phyloP scores from a whole-genome alignment of 495 filamentous ascomycete genomes.

The Darksidea phi region DNA sequence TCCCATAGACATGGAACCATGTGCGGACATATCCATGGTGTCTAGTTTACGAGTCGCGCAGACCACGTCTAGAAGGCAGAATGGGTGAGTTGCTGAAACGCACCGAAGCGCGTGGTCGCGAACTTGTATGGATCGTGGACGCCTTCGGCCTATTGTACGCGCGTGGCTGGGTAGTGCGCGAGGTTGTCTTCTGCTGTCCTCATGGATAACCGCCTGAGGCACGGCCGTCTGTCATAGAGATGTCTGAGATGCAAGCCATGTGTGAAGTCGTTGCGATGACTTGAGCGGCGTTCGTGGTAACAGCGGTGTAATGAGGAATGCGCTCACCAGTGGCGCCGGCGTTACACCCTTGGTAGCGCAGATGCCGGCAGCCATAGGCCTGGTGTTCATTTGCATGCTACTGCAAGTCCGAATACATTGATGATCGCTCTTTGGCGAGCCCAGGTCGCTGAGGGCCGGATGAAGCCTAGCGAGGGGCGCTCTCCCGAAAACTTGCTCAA shows the following conservation, averaged over 20 bases:
- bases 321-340: background rate
- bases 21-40: slow-evolving; percentile 24
- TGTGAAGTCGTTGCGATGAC: background rate
- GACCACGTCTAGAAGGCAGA: background rate
- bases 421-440: background rate
- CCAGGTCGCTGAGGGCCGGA: background rate
- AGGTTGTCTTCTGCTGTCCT: too few relatives aligned
- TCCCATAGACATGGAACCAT: slow-evolving; percentile 50
- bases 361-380: slow-evolving; percentile 9
- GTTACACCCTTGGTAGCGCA: slow-evolving; percentile 5
- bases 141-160: too few relatives aligned
- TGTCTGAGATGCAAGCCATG: background rate
- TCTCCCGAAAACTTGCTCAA: slow-evolving; percentile 5
- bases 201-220: background rate
- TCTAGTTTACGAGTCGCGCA: background rate
- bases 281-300: background rate
- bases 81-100: background rate
- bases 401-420: slow-evolving; percentile 13
- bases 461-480: background rate
- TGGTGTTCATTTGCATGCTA: background rate
- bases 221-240: background rate
- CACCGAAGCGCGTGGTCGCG: too few relatives aligned
- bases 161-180: too few relatives aligned
- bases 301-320: slow-evolving; percentile 1
- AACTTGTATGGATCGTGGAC: too few relatives aligned